Base-by-base conservation (phyloP, 176 grass and related monocot species). In the maize (Zea mays) region DNA sequence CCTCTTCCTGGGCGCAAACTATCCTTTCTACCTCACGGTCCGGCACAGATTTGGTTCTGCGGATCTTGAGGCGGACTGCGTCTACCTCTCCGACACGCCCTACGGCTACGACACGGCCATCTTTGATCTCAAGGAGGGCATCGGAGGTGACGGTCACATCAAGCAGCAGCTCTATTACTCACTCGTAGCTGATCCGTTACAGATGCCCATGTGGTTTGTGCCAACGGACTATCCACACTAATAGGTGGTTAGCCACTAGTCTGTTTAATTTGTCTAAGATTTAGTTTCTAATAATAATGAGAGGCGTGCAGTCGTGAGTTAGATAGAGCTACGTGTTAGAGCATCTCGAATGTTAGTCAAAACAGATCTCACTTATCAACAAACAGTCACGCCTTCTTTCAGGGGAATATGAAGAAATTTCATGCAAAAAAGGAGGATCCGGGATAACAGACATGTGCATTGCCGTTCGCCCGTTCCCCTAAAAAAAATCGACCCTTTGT, bases 1-100 rank as follows among this genome's bases (percentile, higher is more conserved):
- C 0, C 76, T 78, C 76, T 78, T 78, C 11, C 0, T 78, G 17
- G 76, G 76, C 3, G 62, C 76, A 17, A 67, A 42, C 62, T 67
- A 66, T 37, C 76, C 76, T 17, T 79, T 67, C 76, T 79, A 65
- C 46, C 11, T 55, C 48, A 0, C 11, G 0, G 76, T 55, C 6
- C 76, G 17, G 6, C 47, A 2, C 0, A 35, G 62, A 17, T 27
- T 27, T 27, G 27, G 27, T 21, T 8, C 10, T 27, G 27, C 27
- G 27, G 11, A 14, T 15, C 10, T 79, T 4, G 27, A 55, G 36
- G 62, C 36, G 4, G 54, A 56, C 36, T 67, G 62, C 62, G n/a
- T 79, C 36, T 79, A 67, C 17, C 10, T 67, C 76, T 48, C 76
- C 0, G 62, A 79, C 62, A 52, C 51, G 48, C 6, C 35, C 10